These are phyloP conservation scores for Hylodesmum podocarpum DNA, from an alignment of 306 rosid genomes.

Conservation along the genomic window DNA sequence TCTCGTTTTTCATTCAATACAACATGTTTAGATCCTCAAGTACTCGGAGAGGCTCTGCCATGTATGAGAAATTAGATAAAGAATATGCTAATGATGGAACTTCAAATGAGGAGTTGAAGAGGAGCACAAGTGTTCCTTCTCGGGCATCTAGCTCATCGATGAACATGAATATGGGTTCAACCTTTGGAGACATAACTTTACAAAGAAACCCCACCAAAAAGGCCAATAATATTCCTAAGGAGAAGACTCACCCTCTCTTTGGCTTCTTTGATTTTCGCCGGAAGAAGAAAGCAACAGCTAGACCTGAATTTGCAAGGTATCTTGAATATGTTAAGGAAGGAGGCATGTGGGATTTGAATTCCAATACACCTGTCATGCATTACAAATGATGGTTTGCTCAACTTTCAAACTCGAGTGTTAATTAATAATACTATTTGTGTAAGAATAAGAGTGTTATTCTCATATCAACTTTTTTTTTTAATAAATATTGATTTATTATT, in stretches of 20 bases:
- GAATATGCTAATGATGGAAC: constrained; percentile 29
- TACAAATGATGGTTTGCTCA: constrained; percentile 41
- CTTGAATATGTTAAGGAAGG: constrained; percentile 69
- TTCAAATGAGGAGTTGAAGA: constrained; percentile 47
- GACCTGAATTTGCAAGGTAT: constrained; percentile 61
- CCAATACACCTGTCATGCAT: constrained; percentile 57
- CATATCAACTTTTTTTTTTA: constrained; percentile 3
- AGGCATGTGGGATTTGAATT: constrained; percentile 57
- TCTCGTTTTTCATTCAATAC: background rate
- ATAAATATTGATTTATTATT: too few relatives aligned
- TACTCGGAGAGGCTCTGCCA: constrained; percentile 36
- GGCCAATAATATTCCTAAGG: constrained; percentile 14
- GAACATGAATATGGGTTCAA: constrained; percentile 16
- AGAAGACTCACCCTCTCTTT: constrained; percentile 52
- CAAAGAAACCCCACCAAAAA: constrained; percentile 56
- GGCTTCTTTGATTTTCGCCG: constrained; percentile 41
- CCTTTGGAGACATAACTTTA: constrained; percentile 23
- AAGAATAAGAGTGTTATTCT: constrained; percentile 5
- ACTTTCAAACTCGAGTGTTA: background rate
- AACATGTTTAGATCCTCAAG: constrained; percentile 57
- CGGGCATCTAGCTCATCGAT: constrained; percentile 14
- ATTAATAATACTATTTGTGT: background rate
- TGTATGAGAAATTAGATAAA: constrained; percentile 52
- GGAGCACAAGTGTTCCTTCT: constrained; percentile 51
- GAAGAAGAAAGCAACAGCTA: constrained; percentile 61